Conservation (phyloP, 306 rosid species). For the Leucaena leucocephala region DNA sequence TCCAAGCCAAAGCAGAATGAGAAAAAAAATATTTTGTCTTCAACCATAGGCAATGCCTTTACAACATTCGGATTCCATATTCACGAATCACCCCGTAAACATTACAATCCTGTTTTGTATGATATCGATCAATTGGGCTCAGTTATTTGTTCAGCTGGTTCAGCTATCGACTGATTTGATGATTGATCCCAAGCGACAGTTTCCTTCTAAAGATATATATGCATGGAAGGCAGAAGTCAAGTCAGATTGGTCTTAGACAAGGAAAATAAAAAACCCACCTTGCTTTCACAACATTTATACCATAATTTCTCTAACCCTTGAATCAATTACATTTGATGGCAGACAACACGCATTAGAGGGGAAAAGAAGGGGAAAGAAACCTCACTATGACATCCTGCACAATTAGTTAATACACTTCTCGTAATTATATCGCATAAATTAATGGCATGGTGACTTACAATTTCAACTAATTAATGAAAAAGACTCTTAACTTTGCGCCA, state of each 20-base stretch:
- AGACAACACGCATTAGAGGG: conserved; percentile 24
- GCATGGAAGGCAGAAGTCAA: conserved; percentile 5
- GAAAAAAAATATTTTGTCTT: too few relatives aligned
- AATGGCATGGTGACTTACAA: conserved; percentile 49
- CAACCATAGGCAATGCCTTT: too few relatives aligned
- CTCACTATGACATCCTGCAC: conserved; percentile 44
- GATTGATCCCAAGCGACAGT: background rate
- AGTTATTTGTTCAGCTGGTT: too few relatives aligned
- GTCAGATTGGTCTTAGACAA: background rate
- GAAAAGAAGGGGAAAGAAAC: conserved; percentile 11
- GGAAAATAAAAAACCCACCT: background rate
- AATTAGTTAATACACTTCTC: conserved; percentile 38
- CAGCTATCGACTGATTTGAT: too few relatives aligned
- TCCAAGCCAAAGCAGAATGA: too few relatives aligned
- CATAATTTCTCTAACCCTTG: conserved; percentile 28
- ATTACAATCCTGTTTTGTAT: too few relatives aligned
- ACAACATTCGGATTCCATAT: too few relatives aligned
- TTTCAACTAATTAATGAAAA: conserved; percentile 31
- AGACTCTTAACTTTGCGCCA: conserved; percentile 43
- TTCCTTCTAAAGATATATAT: background rate
- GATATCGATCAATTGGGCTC: too few relatives aligned
- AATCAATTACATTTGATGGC: conserved; percentile 37
- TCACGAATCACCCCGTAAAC: too few relatives aligned
- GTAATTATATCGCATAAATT: conserved; percentile 40
- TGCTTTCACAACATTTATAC: conserved; percentile 35